Evolutionary conservation across 169 alveolate species (phyloP), one percentile per base, ranked within the genome.

Genomic region (Plasmodium coatneyi): DNA sequence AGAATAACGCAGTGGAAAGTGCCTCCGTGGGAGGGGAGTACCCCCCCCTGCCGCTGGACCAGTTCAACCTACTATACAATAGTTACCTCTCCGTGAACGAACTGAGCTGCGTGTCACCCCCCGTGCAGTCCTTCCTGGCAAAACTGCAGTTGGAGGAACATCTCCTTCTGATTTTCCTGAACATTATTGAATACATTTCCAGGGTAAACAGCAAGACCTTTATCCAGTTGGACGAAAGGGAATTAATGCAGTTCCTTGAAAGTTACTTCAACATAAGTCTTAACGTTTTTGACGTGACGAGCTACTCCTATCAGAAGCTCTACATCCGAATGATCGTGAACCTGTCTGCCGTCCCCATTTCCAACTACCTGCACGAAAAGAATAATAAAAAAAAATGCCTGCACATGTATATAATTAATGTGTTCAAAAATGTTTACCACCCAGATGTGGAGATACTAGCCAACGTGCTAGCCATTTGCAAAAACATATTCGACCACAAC

Each of bases 401-500:
- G 43, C 79, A 81, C 54, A 81, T 80, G 49, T 91, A 41, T 60
- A 71, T 91, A 14, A 3, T 81, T 5, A 52, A 71, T 39, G 82
- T 91, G 9, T 91, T 91, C 74, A 80, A 80, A 22, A 91, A 91
- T 56, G 22, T 91, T 7, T 34, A 91, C 25, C 95, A 91, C 34
- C 95, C 95, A 0, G 78, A 71, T 81, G 36, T 41, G 14, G 71
- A 91, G 9, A 91, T 91, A 1, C 56, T 91, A 25, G 60, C 56
- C 28, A 71, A 91, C 9, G 54, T 81, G 6, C 54, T 91, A 49
- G 56, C 92, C 14, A 91, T 91, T 32, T 91, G 95, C 74, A 91
- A 91, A 71, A 91, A 91, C n/a, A 52, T 91, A 36, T 91, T 91
- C 39, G 95, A 91, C 1, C 6, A 91, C 28, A 91, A 91, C 39